phyloP scores from a whole-genome alignment of 371 early-diverging fungal genomes.

The Mucor mucedo region DNA sequence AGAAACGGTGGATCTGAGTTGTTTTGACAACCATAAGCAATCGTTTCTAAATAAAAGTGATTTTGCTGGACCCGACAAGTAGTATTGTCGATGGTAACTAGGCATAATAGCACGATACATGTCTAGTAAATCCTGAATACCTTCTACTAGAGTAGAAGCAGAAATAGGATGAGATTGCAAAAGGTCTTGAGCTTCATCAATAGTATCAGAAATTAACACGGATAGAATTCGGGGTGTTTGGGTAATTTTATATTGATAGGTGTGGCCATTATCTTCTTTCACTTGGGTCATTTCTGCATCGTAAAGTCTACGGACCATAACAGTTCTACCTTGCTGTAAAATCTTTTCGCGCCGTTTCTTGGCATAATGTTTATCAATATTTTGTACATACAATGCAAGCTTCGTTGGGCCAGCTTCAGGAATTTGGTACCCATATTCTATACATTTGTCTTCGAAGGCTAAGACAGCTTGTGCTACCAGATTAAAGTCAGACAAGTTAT shows the following conservation, averaged over 20 bases:
- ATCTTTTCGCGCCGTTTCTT: conserved; percentile 38
- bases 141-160: conserved; percentile 33
- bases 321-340: conserved; percentile 39
- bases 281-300: conserved; percentile 37
- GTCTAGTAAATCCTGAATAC: conserved; percentile 50
- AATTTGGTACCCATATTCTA: conserved; percentile 15
- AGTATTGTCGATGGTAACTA: conserved; percentile 41
- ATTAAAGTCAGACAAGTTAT: conserved; percentile 24
- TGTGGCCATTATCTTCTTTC: conserved; percentile 12
- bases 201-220: conserved; percentile 37
- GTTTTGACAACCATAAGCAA: conserved; percentile 68
- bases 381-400: conserved; percentile 24
- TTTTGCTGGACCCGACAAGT: conserved; percentile 54
- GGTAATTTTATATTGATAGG: conserved; percentile 37
- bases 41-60: conserved; percentile 74
- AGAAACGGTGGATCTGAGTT: conserved; percentile 14
- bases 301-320: conserved; percentile 50
- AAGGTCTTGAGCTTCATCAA: conserved; percentile 40
- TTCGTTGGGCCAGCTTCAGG: neutral
- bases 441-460: conserved; percentile 20
- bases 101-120: conserved; percentile 64
- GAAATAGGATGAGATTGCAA: conserved; percentile 41
- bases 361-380: conserved; percentile 48
- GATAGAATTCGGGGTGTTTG: conserved; percentile 47
- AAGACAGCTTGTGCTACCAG: conserved; percentile 17